Conservation (phyloP, 257 asterid genomes). For the Leonotis leonurus region DNA sequence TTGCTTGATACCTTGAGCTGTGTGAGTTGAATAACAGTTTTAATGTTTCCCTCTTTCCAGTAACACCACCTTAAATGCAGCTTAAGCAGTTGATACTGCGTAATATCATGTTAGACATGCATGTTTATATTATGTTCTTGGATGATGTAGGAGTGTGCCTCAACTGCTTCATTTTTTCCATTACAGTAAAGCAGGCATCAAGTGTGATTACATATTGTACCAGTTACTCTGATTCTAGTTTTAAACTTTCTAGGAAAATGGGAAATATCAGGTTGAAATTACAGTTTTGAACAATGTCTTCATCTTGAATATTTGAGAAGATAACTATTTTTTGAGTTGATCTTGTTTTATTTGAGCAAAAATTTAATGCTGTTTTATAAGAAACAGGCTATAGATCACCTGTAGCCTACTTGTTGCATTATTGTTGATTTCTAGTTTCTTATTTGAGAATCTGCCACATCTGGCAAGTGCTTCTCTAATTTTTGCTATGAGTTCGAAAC, state of each 20-base stretch:
- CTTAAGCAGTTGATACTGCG: not conserved
- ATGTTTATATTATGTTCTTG: not conserved
- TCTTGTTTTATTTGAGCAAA: not conserved
- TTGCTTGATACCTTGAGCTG: not conserved
- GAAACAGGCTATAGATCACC: not conserved
- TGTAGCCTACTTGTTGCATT: not conserved
- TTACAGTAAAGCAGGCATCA: not conserved
- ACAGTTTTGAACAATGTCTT: not conserved
- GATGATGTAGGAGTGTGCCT: not conserved
- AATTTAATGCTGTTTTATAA: too few relatives aligned
- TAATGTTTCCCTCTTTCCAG: not conserved
- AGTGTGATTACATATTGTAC: not conserved
- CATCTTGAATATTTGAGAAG: not conserved
- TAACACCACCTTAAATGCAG: not conserved
- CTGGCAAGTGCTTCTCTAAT: not conserved
- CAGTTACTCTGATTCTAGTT: not conserved
- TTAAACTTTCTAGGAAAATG: not conserved
- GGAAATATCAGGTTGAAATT: not conserved
- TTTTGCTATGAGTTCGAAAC: not conserved
- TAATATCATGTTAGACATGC: not conserved
- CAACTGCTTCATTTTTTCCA: not conserved
- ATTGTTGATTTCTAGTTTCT: not conserved
- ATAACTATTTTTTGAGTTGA: not conserved
- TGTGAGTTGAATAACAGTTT: not conserved
- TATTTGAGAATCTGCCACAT: not conserved